phyloP scores from a whole-genome alignment of 192 early-diverging fungal genomes.

The Endogone sp. region DNA sequence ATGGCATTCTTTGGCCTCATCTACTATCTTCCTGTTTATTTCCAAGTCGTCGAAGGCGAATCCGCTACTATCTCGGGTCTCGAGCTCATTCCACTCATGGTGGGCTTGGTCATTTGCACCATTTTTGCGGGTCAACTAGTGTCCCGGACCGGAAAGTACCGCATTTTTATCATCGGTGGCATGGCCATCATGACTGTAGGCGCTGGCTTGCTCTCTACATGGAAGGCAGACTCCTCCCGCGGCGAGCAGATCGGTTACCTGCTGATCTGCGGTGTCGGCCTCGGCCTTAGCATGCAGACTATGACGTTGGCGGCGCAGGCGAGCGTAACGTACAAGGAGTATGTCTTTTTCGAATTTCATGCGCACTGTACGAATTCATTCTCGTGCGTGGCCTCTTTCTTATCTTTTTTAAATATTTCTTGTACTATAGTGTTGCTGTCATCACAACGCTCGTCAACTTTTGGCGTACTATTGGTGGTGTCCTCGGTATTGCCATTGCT shows the following conservation, averaged over 20 bases:
- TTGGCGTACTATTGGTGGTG: slow-evolving; percentile 12
- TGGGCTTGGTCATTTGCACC: slow-evolving; percentile 58
- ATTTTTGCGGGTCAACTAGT: slow-evolving; percentile 62
- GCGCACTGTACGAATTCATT: no score
- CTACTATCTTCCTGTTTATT: slow-evolving; percentile 74
- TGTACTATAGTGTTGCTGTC: slow-evolving; percentile 9
- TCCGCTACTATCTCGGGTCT: slow-evolving; percentile 69
- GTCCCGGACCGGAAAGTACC: slow-evolving; percentile 54
- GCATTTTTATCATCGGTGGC: slow-evolving; percentile 61
- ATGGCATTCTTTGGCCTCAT: slow-evolving; percentile 45
- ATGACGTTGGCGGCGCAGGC: slow-evolving; percentile 68
- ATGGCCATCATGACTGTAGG: slow-evolving; percentile 54
- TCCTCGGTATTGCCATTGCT: slow-evolving; percentile 14
- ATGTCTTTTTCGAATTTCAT: no score
- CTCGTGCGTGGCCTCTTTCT: not conserved
- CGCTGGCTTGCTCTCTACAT: slow-evolving; percentile 48
- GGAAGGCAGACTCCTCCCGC: slow-evolving; percentile 35
- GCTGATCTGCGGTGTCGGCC: slow-evolving; percentile 67
- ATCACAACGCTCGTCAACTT: slow-evolving; percentile 15
- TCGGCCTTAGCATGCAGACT: slow-evolving; percentile 70
- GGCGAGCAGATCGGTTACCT: slow-evolving; percentile 59
- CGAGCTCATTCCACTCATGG: slow-evolving; percentile 69
- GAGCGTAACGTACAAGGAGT: slow-evolving; percentile 46
- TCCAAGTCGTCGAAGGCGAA: slow-evolving; percentile 67
- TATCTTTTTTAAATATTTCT: not conserved